Evolutionary conservation across 1,284 basidiomycete species (phyloP), one percentile per base, ranked within the genome.

Genomic region (Baeospora myosura): DNA sequence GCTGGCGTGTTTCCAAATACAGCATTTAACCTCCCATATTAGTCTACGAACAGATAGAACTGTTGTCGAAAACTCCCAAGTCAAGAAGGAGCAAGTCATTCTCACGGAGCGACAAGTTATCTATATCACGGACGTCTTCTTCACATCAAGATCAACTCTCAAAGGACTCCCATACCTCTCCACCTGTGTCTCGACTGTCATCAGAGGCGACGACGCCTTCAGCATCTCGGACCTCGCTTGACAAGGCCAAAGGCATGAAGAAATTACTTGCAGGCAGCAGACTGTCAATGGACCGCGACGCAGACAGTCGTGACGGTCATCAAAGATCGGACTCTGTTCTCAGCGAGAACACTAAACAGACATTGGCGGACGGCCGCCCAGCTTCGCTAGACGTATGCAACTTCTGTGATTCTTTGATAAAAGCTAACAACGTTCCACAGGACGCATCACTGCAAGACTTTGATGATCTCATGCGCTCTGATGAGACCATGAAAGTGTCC

Each of bases 401-500:
- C 2, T 23, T 12, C 29, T 24, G 17, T 11, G 3, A 11, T 16
- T 34, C 8, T 20, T 34, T 34, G 14, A 17, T 8, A 8, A 8
- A 10, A 11, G 10, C 32, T 49, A 37, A 52, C 43, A 53, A 47
- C 40, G 24, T 12, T 47, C 42, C 40, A 42, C 47, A 80, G 72
- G 74, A 75, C 52, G 69, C 73, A 32, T 65, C 69, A 12, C 69
- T 75, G 44, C 73, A 84, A 47, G 88, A 93, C 59, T 96, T 96
- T 60, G 92, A 96, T 63, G 81, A 89, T 58, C 69, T 95, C 58
- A 82, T 96, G 76, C 77, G 79, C 41, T 90, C 87, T 45, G 80
- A 83, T 42, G 72, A 84, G 42, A 95, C 92, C 6, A 88, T 94
- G 83, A 95, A 93, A 61, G 84, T 98, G 53, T 95, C 91, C 37